These are phyloP conservation scores for Cudoniella acicularis DNA, from an alignment of 495 filamentous ascomycete genomes.

Conservation along the genomic window DNA sequence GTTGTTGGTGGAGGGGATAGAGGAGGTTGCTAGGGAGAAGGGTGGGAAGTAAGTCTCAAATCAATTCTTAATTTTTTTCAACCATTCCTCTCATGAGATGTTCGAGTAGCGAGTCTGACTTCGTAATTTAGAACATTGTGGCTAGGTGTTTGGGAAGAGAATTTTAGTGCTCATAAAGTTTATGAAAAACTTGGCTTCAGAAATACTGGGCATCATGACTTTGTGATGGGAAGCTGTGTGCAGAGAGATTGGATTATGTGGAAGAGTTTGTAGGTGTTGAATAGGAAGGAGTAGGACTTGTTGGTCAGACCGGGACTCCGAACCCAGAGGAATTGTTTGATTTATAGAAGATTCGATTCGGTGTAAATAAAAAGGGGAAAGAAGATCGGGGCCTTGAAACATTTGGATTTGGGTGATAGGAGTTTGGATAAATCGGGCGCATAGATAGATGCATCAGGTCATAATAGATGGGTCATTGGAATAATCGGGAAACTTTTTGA, in stretches of 20 bases:
- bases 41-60: slow-evolving; percentile 25
- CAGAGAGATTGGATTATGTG: slow-evolving; percentile 33
- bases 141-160: slow-evolving; percentile 42
- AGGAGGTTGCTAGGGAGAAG: slow-evolving; percentile 30
- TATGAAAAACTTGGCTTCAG: slow-evolving; percentile 33
- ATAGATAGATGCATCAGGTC: too few species aligned
- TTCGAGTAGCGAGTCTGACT: neutral
- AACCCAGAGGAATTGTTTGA: too few species aligned
- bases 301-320: too few species aligned
- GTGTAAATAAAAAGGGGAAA: too few species aligned
- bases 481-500: too few species aligned
- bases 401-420: too few species aligned
- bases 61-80: neutral
- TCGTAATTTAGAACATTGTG: slow-evolving; percentile 24
- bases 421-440: too few species aligned
- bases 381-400: too few species aligned
- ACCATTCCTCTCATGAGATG: neutral
- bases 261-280: slow-evolving; percentile 19
- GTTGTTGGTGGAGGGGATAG: slow-evolving; percentile 28
- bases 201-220: slow-evolving; percentile 31
- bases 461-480: too few species aligned
- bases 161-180: slow-evolving; percentile 29
- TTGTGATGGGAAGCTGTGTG: slow-evolving; percentile 29
- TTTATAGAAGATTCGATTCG: too few species aligned
- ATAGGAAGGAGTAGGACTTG: too few species aligned